Evolutionary conservation across 768 basidiomycete genomes (phyloP), one percentile per base, ranked within the genome.

Genomic region (Rhodotorula babjevae): DNA sequence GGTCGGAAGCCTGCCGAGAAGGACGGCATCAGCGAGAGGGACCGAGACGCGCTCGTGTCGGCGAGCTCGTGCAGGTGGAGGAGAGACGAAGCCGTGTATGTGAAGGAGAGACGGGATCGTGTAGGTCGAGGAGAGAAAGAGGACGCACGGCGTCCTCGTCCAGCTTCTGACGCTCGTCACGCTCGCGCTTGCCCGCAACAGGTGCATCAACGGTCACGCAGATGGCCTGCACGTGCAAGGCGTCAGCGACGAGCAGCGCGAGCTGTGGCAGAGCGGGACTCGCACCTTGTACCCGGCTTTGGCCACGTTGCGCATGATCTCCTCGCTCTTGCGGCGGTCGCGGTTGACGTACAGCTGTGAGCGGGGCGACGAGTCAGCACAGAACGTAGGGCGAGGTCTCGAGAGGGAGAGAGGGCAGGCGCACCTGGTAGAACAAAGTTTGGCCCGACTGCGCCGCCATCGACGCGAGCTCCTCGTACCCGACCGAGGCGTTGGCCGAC

Each of bases 201-300:
- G 91, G 84, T 0, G 91, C 90, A 81, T 97, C 93, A 5, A 95
- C 93, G 4, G 93, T 96, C 66, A 97, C 83, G 80, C 92, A 92
- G 69, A 97, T 90, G 1, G 90, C 92, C 66, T 67, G 18, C 16
- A 6, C 9, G 3, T 11, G 10, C 9, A 27, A 21, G 27, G 31
- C n/a, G 25, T 18, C 14, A 8, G 12, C 15, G 29, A 21, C 18
- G 29, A 14, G 12, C 12, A 47, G 47, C 11, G 9, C 42, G 29
- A 46, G 25, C 36, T 36, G 36, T 9, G 9, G 29, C 4, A 16
- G 18, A 55, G 25, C 5, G 56, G 27, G 36, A 36, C 0, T 25
- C 36, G 49, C 36, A 67, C 66, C 61, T 89, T 91, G 81, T 90
- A 94, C 0, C 92, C 91, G 8, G 90, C 81, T 44, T 80, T 79